Evolutionary conservation across 306 rosid species (phyloP).

Genomic region (Inga oerstediana): DNA sequence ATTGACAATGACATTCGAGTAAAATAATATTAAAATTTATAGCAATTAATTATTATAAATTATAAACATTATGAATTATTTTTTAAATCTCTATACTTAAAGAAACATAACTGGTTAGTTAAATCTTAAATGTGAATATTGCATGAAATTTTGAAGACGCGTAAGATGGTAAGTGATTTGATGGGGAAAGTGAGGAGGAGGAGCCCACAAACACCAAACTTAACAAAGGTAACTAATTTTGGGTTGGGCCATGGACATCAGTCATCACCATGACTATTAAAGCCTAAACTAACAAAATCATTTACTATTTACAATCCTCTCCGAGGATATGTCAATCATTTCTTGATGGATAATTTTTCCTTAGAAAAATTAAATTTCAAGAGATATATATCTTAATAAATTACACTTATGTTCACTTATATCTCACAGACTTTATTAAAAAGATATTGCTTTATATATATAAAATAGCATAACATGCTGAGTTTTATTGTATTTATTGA

Average conservation of each 20-base stretch:
- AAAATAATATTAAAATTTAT: not conserved
- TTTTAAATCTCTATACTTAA: not conserved
- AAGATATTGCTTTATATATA: not conserved
- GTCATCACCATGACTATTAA: not conserved
- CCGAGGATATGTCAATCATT: not conserved
- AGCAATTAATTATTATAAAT: too few relatives aligned
- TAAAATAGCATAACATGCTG: not conserved
- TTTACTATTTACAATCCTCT: not conserved
- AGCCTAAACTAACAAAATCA: not conserved
- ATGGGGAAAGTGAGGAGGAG: not conserved
- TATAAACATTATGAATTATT: not conserved
- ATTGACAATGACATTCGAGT: not conserved
- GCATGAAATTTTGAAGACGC: not conserved
- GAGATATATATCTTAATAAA: not conserved
- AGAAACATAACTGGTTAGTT: not conserved
- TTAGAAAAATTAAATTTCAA: not conserved
- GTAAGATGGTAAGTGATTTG: not conserved
- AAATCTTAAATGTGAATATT: not conserved
- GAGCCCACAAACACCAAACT: not conserved
- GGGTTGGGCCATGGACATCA: not conserved
- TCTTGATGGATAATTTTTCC: not conserved
- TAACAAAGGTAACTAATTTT: too few relatives aligned
- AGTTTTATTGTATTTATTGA: too few relatives aligned
- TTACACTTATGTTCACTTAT: not conserved
- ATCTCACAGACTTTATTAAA: not conserved